Conservation (phyloP, 2,329 filamentous ascomycete species). For the Teratosphaeria destructans region DNA sequence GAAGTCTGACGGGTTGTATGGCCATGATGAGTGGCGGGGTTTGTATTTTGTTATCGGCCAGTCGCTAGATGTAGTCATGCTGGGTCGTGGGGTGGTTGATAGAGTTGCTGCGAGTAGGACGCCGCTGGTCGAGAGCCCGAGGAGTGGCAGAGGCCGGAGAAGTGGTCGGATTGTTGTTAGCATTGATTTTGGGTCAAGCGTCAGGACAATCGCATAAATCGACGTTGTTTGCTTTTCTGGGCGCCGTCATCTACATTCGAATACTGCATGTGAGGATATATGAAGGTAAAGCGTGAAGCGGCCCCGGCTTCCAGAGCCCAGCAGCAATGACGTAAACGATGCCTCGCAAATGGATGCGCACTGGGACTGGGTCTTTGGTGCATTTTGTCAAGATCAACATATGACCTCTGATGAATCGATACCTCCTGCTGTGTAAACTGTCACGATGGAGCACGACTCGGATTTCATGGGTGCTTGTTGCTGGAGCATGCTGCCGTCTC, state of each 20-base stretch:
- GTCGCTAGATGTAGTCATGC: conserved; percentile 3
- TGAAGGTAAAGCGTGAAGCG: not conserved
- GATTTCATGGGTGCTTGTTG: no score
- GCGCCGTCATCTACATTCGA: not conserved
- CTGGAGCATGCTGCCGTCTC: no score
- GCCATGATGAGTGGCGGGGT: conserved; percentile 25
- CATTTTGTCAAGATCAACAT: not conserved
- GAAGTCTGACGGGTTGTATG: conserved; percentile 30
- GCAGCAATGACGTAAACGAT: not conserved
- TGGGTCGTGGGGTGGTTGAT: conserved; percentile 2
- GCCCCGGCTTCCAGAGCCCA: no score
- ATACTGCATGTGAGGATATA: not conserved
- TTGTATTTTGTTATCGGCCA: conserved; percentile 18
- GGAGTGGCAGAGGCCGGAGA: conserved; percentile 11
- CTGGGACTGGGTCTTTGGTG: not conserved
- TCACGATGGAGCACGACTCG: no score
- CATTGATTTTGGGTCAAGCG: not conserved
- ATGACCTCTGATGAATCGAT: no score
- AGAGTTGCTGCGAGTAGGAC: conserved; percentile 9
- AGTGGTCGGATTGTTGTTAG: conserved; percentile 6
- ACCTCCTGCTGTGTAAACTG: no score
- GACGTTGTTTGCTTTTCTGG: not conserved
- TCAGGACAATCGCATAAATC: not conserved
- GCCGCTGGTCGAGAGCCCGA: conserved; percentile 9
- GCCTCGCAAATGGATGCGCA: not conserved